phyloP scores from a whole-genome alignment of 805 yeast genomes.

The Lipomyces anomalus region DNA sequence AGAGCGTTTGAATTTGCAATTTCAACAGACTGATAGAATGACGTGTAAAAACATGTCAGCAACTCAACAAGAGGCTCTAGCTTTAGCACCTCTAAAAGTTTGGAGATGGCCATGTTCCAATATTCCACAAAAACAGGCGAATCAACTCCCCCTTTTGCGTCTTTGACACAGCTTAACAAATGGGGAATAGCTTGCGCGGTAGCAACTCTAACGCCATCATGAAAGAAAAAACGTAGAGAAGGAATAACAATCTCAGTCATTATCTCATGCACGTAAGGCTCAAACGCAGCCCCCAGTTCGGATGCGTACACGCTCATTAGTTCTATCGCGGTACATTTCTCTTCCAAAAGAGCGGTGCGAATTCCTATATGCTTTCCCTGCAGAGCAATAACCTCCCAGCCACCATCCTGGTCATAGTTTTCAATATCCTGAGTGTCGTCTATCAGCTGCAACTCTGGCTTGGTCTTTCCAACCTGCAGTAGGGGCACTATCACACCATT shows the following conservation, averaged over 20 bases:
- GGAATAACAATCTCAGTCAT: constrained; percentile 77
- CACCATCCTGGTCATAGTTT: constrained; percentile 72
- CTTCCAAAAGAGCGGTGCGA: constrained; percentile 90
- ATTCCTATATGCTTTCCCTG: constrained; percentile 92
- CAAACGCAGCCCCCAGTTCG: constrained; percentile 74
- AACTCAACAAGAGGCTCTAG: constrained; percentile 81
- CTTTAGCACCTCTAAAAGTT: constrained; percentile 60
- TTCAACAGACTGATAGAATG: constrained; percentile 61
- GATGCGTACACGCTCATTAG: constrained; percentile 77
- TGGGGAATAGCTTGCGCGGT: constrained; percentile 82
- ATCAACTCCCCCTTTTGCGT: constrained; percentile 29
- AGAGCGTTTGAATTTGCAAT: constrained; percentile 55
- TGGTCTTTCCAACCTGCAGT: constrained; percentile 75
- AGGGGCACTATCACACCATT: constrained; percentile 87
- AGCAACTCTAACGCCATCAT: constrained; percentile 90
- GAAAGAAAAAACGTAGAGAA: constrained; percentile 82
- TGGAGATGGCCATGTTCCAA: constrained; percentile 66
- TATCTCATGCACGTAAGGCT: constrained; percentile 74
- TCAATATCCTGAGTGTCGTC: constrained; percentile 85
- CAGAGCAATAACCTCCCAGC: constrained; percentile 89
- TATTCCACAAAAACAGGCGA: constrained; percentile 57
- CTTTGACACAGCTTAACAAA: constrained; percentile 51
- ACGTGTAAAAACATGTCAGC: constrained; percentile 67
- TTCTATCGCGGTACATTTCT: constrained; percentile 89
- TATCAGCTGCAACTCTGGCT: constrained; percentile 80